Base-by-base conservation (phyloP, 2,329 filamentous ascomycete species). In the Hypoxylon sp. region DNA sequence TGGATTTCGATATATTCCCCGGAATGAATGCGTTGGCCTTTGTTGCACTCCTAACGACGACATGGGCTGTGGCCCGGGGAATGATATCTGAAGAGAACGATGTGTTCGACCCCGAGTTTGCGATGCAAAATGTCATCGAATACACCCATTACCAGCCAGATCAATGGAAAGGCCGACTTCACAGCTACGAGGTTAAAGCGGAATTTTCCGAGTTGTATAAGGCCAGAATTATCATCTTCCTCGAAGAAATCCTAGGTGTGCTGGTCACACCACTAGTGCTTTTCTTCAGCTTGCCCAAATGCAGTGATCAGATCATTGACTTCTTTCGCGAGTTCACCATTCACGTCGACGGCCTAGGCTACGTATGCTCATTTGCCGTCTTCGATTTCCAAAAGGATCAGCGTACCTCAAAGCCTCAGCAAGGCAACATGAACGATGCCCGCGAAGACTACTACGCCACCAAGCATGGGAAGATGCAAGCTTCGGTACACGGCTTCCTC, bases 301-400 rank as follows among this genome's bases (percentile, higher is more conserved):
- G 93, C 79, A 95, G 92, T 78, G 95, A 98, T 73, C 93, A 94
- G 66, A 91, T 99, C 70, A 91, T 98, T 65, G 96, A 99, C 81
- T 99, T 99, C 81, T 98, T 99, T 84, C 91, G 96, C 42, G 96
- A 99, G 78, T 98, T 98, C 74, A 98, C 96, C 0, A 90, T 99
- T 22, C 94, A 99, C 74, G 95, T 99, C 14, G 96, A 99, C 76
- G 96, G 96, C 0, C 87, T 99, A 37, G 96, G 96, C 22, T 95
- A 98, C 72, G 94, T 98, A 10, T 99, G 96, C 80, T 98, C 95
- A 0, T 98, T 98, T 81, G 96, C 96, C 2, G 94, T 97, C 37
- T 99, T 99, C 75, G 93, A 98, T 71, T 98, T 98, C 82, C 94
- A 97, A 80, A 95, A 94, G 78, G 92, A 91, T 24, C 85, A 91